A percentile compares a stretch with the other conserved stretches of the same genome.
Evolutionary conservation across 495 filamentous ascomycete genomes (phyloP).

Genomic region (Talaromyces proteolyticus): DNA sequence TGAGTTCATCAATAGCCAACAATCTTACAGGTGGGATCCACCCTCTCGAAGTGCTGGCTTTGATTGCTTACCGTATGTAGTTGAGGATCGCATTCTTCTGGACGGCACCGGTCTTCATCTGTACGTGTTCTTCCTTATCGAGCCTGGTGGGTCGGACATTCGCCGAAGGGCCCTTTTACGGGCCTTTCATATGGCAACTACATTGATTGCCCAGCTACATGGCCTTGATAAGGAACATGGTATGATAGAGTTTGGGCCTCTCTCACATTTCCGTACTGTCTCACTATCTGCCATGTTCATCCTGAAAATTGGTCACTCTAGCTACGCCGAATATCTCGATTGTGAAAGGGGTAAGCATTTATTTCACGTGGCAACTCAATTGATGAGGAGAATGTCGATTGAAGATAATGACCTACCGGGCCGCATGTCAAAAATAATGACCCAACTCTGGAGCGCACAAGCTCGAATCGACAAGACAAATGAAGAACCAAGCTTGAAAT

Average conservation of each 20-base stretch:
- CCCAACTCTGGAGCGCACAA: conserved; percentile 10
- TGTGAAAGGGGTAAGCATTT: conserved; percentile 7
- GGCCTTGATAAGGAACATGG: background rate
- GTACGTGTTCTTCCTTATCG: conserved; percentile 14
- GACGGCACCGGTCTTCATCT: conserved; percentile 8
- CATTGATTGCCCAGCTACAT: conserved; percentile 3
- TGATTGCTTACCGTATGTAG: background rate
- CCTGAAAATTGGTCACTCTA: conserved; percentile 8
- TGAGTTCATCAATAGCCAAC: background rate
- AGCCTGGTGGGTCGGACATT: background rate
- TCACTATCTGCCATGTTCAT: conserved; percentile 10
- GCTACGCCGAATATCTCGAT: conserved; percentile 3
- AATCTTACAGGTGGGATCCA: conserved; percentile 4
- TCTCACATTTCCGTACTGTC: conserved; percentile 1
- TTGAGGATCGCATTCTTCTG: conserved; percentile 8
- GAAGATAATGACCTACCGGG: conserved; percentile 14
- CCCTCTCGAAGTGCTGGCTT: background rate
- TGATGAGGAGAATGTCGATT: conserved; percentile 5
- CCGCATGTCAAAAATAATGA: conserved; percentile 10
- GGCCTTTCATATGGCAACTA: conserved; percentile 8
- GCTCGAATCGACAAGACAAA: conserved; percentile 3
- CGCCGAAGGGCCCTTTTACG: conserved; percentile 8
- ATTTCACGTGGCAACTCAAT: conserved; percentile 9
- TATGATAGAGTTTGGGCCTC: conserved; percentile 6
- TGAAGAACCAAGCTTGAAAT: conserved; percentile 8